Evolutionary conservation across 176 grass and related monocot genomes (phyloP), one percentile per base, ranked within the genome.

Genomic region (Microstegium vimineum): DNA sequence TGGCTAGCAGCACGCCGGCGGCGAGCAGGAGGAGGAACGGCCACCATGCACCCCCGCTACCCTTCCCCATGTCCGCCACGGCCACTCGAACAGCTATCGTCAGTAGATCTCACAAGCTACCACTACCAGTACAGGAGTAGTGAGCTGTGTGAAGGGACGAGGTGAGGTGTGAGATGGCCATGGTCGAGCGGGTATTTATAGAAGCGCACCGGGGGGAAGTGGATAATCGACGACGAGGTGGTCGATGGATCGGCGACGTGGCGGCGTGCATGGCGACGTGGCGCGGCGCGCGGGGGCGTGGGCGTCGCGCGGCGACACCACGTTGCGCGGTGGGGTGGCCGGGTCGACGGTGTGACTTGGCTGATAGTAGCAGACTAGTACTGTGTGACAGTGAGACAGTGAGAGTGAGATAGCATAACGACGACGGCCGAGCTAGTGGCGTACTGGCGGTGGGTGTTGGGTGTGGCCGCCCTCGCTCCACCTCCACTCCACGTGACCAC

Each of bases 11-110:
- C 2, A 80, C 17, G 7, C 75, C 82, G 23, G 38, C 67, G 22
- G n/a, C n/a, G n/a, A n/a, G n/a, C n/a, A 89, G 37, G 5, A 89
- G 69, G 49, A 89, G 61, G 25, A 66, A 6, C 28, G 23, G 40
- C 69, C 71, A 74, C 75, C 67, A 46, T 36, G 20, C 17, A 5
- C 15, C 75, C 0, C 2, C 26, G 4, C 41, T n/a, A 12, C 54
- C 65, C 22, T 18, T n/a, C 66, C 81, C 82, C 81, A 84, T 84
- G 23, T 47, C 69, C 56, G 7, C 17, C 12, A 6, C 69, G 43
- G 7, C 17, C 12, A 6, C 18, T 0, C 34, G 3, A 52, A 22
- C 65, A 5, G 2, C 42, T 0, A 10, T 6, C 26, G 26, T 17
- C 25, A 9, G 2, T 8, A 10, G n/a, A 26, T 26, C 1, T 40